Evolutionary conservation across 441 rosid species (phyloP).

Genomic region (Gossypium gossypioides): DNA sequence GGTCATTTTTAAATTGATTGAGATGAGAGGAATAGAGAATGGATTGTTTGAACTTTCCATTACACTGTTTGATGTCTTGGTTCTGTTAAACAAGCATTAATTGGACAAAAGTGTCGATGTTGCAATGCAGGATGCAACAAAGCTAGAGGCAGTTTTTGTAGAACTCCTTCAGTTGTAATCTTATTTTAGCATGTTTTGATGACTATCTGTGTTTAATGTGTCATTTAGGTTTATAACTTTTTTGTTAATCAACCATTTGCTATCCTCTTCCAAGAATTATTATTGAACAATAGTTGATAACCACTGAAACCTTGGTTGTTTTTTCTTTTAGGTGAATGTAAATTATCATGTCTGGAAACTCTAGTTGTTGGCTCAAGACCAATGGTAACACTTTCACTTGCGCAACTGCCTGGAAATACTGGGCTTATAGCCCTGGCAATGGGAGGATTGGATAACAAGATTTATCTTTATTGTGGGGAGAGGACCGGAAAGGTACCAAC

Average conservation of each 20-base stretch:
- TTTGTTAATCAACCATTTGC: not conserved
- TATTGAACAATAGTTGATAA: conserved; percentile 5
- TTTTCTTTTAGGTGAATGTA: conserved; percentile 50
- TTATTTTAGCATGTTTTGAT: not conserved
- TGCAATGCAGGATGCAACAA: not conserved
- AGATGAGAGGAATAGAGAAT: not conserved
- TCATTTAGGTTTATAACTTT: not conserved
- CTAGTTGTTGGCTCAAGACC: conserved; percentile 64
- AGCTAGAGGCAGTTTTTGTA: conserved; percentile 7
- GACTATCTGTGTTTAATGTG: not conserved
- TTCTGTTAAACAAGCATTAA: not conserved
- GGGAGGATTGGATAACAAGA: conserved; percentile 85
- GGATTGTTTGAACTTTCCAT: not conserved
- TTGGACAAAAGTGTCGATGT: not conserved
- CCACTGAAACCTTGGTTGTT: not conserved
- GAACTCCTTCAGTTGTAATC: not conserved
- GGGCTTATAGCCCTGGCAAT: conserved; percentile 55
- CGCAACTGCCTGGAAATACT: conserved; percentile 58
- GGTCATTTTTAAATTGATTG: not conserved
- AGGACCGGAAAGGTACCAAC: conserved; percentile 59
- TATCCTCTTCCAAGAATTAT: not conserved
- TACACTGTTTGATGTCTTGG: not conserved
- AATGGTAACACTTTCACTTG: conserved; percentile 70
- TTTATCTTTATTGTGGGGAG: conserved; percentile 66
- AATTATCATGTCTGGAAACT: conserved; percentile 48